Conservation (phyloP, 352 stramenopile species). For the Phytophthora pisi region DNA sequence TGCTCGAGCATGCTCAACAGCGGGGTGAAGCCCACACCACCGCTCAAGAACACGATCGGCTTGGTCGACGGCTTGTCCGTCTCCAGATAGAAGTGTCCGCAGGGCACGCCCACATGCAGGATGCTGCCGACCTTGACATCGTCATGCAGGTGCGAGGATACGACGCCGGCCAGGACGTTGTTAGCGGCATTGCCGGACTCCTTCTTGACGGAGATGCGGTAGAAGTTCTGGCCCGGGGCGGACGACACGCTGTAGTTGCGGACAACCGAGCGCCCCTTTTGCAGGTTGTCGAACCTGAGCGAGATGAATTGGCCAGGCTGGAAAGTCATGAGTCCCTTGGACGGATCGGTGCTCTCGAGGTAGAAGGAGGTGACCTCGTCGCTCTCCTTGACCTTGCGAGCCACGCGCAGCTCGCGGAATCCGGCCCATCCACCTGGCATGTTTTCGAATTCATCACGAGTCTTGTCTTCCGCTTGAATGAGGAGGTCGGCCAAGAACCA, state of each 20-base stretch:
- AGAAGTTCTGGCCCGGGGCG: slow-evolving; percentile 42
- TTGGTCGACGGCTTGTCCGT: slow-evolving; percentile 38
- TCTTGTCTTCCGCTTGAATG: slow-evolving; percentile 62
- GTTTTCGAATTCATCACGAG: too few relatives aligned
- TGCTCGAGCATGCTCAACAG: slow-evolving; percentile 57
- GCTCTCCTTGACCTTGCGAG: slow-evolving; percentile 53
- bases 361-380: slow-evolving; percentile 65
- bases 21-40: slow-evolving; percentile 66
- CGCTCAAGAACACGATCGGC: slow-evolving; percentile 62
- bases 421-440: slow-evolving; percentile 56
- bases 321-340: slow-evolving; percentile 47
- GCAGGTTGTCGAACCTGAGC: slow-evolving; percentile 51
- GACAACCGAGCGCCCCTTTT: slow-evolving; percentile 43
- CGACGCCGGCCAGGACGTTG: slow-evolving; percentile 41
- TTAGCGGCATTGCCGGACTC: slow-evolving; percentile 39
- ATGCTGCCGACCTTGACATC: slow-evolving; percentile 53
- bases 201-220: slow-evolving; percentile 69
- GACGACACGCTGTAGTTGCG: slow-evolving; percentile 67
- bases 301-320: slow-evolving; percentile 63
- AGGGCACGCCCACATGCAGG: slow-evolving; percentile 56
- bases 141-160: slow-evolving; percentile 67
- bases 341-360: slow-evolving; percentile 45
- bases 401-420: slow-evolving; percentile 63
- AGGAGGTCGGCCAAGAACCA: slow-evolving; percentile 64
- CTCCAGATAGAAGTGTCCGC: slow-evolving; percentile 58